A percentile compares a stretch with the other conserved stretches of the same genome.
These are phyloP conservation scores for Dipodascus albidus DNA, from an alignment of 805 yeast genomes.

Conservation along the genomic window DNA sequence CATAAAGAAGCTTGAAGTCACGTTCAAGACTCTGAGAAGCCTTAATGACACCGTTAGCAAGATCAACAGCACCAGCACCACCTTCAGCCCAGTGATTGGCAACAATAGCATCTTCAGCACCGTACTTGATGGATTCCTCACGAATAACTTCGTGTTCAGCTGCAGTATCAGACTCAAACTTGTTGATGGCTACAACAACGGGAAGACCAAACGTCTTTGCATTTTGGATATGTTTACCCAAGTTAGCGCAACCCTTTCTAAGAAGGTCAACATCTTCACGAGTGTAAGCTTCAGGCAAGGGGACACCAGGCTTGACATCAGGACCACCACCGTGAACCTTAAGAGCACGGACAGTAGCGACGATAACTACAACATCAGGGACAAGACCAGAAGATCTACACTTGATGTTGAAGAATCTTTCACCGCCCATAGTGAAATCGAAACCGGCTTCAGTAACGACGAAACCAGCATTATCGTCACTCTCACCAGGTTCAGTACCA, in stretches of 20 bases:
- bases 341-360: slow-evolving; percentile 92
- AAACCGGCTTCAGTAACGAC: slow-evolving; percentile 97
- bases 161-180: slow-evolving; percentile 69
- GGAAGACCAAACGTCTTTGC: slow-evolving; percentile 81
- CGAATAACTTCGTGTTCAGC: slow-evolving; percentile 72
- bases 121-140: slow-evolving; percentile 72
- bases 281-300: slow-evolving; percentile 72
- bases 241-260: slow-evolving; percentile 70
- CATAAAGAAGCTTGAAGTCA: slow-evolving; percentile 56
- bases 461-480: slow-evolving; percentile 42
- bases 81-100: slow-evolving; percentile 95
- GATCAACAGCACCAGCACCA: slow-evolving; percentile 75
- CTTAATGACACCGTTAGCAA: slow-evolving; percentile 73
- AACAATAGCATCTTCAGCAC: slow-evolving; percentile 84
- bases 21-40: slow-evolving; percentile 38
- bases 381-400: slow-evolving; percentile 85
- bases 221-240: slow-evolving; percentile 82
- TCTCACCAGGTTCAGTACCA: slow-evolving; percentile 43
- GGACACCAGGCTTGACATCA: slow-evolving; percentile 86
- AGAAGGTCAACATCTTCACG: slow-evolving; percentile 75
- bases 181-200: slow-evolving; percentile 90
- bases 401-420: slow-evolving; percentile 90
- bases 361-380: slow-evolving; percentile 88
- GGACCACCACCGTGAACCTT: slow-evolving; percentile 97
- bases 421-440: slow-evolving; percentile 99